Base-by-base conservation (phyloP, 257 asterid genomes). In the Nicotiana sylvestris region DNA sequence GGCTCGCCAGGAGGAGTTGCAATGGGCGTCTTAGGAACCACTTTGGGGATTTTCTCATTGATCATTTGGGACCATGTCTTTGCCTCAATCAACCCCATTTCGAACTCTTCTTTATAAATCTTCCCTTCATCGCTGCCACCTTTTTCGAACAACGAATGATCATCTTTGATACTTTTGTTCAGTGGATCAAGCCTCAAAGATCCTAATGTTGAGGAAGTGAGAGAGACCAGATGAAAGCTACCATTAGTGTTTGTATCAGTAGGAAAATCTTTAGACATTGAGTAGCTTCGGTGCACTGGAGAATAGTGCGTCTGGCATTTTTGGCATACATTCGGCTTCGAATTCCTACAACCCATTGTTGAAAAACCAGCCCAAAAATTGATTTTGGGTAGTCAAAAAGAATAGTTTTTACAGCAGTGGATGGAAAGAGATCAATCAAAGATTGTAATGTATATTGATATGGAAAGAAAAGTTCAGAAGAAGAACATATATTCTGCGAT, bases 1-100 rank as follows among this genome's bases (percentile, higher is more conserved):
- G 97, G 97, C 87, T 96, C 98, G 0, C 97, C 98, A 2, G 97
- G 95, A n/a, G 97, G 94, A 46, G 97, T 93, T 57, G 79, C 81
- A 56, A 81, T 49, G 30, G 97, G 97, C 4, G 97, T 95, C 72
- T 76, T 89, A 16, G 98, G 97, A 82, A 79, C 29, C 3, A 88
- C 25, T 86, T 92, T 95, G 0, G 95, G 98, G 84, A 93, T 93
- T 87, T 87, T 95, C 64, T 87, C 92, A 6, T 93, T 87, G 85
- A 95, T 92, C 95, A 92, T 93, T 32, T 82, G 82, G 0, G 98
- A 93, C 98, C 98, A 95, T 11, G 91, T 90, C 86, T 89, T 93
- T 74, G 96, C 98, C 81, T 93, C 98, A 51, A 89, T 84, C 87
- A 90, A 80, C 9, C 96, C 95, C 92, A 84, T 87, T 8, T 92